phyloP scores from a whole-genome alignment of 805 yeast species.

The Maudiozyma pseudohumilis region DNA sequence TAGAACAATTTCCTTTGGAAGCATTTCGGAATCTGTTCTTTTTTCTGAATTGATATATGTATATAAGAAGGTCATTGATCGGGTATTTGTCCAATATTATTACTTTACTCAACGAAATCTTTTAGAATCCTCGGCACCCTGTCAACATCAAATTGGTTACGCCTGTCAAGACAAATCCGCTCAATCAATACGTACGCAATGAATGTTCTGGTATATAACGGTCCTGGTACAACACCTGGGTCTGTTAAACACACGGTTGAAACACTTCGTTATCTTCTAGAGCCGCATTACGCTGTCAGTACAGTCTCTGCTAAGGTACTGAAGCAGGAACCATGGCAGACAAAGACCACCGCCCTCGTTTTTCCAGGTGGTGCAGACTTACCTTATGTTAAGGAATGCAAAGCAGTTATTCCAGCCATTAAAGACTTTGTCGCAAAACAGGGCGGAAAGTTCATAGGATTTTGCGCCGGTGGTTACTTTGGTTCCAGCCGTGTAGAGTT shows the following conservation, averaged over 20 bases:
- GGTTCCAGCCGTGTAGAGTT: conserved; percentile 71
- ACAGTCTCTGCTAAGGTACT: conserved; percentile 55
- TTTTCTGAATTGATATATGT: no score
- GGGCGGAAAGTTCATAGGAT: conserved; percentile 81
- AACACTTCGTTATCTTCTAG: conserved; percentile 59
- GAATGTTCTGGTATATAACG: conserved; percentile 65
- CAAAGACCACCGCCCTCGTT: conserved; percentile 68
- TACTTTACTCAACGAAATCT: no score
- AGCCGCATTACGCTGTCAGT: conserved; percentile 83
- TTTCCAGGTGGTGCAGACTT: conserved; percentile 97
- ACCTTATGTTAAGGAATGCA: conserved; percentile 66
- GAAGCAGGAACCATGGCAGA: conserved; percentile 77
- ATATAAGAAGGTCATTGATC: no score
- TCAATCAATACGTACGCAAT: conserved; percentile 31
- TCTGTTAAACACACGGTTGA: conserved; percentile 78
- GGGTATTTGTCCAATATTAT: no score
- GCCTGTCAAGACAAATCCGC: no score
- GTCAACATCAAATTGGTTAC: no score
- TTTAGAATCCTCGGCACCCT: no score
- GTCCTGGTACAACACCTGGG: conserved; percentile 80
- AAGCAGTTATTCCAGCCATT: conserved; percentile 54
- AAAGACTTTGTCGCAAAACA: conserved; percentile 55
- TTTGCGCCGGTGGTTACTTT: conserved; percentile 94
- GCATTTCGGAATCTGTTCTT: no score
- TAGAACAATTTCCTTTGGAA: no score